These are phyloP conservation scores for Tricholoma saponaceum DNA, from an alignment of 768 basidiomycete species.

Conservation along the genomic window DNA sequence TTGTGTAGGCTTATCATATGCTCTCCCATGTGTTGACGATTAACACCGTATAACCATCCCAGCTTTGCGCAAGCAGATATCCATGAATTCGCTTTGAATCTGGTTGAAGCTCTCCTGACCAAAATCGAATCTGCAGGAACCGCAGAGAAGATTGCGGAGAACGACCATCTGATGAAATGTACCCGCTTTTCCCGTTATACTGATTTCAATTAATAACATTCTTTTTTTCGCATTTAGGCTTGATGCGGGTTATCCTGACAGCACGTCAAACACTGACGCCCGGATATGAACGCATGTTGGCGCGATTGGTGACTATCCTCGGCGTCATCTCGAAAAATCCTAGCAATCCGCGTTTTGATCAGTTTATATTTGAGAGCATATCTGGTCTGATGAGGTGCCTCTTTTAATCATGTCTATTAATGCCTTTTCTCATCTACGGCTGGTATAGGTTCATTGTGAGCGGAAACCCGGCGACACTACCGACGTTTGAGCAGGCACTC, in stretches of 20 bases:
- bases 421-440: slow-evolving; percentile 1
- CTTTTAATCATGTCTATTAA: neutral
- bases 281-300: slow-evolving; percentile 59
- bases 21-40: neutral
- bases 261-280: slow-evolving; percentile 76
- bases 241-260: slow-evolving; percentile 91
- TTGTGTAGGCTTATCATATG: slow-evolving; percentile 52
- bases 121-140: slow-evolving; percentile 78
- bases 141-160: slow-evolving; percentile 93
- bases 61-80: slow-evolving; percentile 91
- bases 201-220: neutral
- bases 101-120: slow-evolving; percentile 66
- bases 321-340: slow-evolving; percentile 92
- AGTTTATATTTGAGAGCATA: slow-evolving; percentile 95
- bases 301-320: slow-evolving; percentile 77
- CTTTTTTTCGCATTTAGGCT: slow-evolving; percentile 46
- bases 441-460: slow-evolving; percentile 70
- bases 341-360: slow-evolving; percentile 96
- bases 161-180: slow-evolving; percentile 99
- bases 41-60: neutral
- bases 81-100: slow-evolving; percentile 70
- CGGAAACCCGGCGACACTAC: slow-evolving; percentile 59
- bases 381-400: slow-evolving; percentile 84
- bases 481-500: slow-evolving; percentile 74
- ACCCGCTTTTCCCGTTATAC: slow-evolving; percentile 19